Base-by-base conservation (phyloP, 495 filamentous ascomycete genomes). In the Aspergillus cavernicola region DNA sequence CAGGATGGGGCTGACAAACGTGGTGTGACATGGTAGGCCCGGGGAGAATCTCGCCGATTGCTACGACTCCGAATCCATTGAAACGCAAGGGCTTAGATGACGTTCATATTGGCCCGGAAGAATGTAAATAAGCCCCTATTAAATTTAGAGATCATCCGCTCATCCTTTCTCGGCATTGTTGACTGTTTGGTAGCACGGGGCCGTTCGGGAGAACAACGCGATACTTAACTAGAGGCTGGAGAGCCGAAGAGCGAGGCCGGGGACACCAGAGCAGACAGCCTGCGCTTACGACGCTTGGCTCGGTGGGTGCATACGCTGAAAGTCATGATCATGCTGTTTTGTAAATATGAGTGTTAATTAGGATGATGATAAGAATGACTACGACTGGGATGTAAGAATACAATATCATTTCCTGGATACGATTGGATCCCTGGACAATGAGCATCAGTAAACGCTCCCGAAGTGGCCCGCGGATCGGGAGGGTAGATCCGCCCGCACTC, bases 61-160 rank as follows among this genome's bases (percentile, higher is more conserved):
- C 46, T 23, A 24, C 37, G 20, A 33, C 49, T 26, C 49, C 54
- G 31, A 69, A 68, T 52, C 68, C 68, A 39, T 28, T 69, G 24
- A 71, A 71, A 37, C 66, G 68, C 33, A 71, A 71, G 55, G 64
- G 66, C 5, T 53, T 57, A 13, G 62, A 67, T 35, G 65, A 62
- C 39, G 28, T 35, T 38, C 43, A 33, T 8, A 47, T 40, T 35
- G 42, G 44, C 10, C 52, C 28, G 26, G 40, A 31, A 16, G 39
- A 24, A 50, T 18, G 46, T 39, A 37, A 22, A 24, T 15, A 31
- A 28, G 31, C 29, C n/a, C 41, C 39, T 2, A 20, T 9, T 16
- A 26, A 1, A 13, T 11, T 8, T 22, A 22, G 38, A 23, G 12
- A 3, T 2, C 16, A 11, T 5, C 18, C 6, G 16, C 18, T 4